Conservation (phyloP, 116 monocot species). For the Dioscorea cayenensis region DNA sequence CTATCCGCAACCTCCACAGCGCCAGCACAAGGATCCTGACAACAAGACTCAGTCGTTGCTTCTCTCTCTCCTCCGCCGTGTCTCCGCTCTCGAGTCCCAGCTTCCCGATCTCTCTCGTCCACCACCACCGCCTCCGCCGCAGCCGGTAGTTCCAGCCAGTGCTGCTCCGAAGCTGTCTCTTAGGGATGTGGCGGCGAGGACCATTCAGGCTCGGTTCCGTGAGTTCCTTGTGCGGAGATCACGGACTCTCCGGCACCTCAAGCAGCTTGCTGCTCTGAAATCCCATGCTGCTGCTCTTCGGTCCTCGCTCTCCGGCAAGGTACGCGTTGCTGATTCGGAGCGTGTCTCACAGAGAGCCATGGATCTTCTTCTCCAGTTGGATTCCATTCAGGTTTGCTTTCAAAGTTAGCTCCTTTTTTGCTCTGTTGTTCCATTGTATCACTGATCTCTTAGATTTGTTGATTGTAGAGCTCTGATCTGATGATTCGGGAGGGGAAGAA, state of each 20-base stretch:
- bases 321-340: conserved; percentile 8
- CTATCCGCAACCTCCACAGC: conserved; percentile 10
- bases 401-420: background rate
- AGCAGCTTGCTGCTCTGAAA: conserved; percentile 55
- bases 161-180: conserved; percentile 14
- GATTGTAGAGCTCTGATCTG: conserved; percentile 49
- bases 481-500: conserved; percentile 71
- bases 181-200: conserved; percentile 56
- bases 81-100: conserved; percentile 59
- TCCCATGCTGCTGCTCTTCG: conserved; percentile 44
- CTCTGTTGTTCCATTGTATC: background rate
- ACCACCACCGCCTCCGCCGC: background rate
- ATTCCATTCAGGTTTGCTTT: conserved; percentile 56
- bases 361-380: conserved; percentile 65
- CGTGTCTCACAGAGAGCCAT: conserved; percentile 31
- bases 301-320: conserved; percentile 27
- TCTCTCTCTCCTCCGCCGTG: conserved; percentile 55
- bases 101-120: conserved; percentile 14
- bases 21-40: conserved; percentile 8
- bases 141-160: background rate
- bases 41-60: conserved; percentile 22
- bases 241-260: conserved; percentile 60
- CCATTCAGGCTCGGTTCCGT: conserved; percentile 73
- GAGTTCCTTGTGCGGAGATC: conserved; percentile 67
- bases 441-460: background rate